These are phyloP conservation scores for Quercus gilva DNA, from an alignment of 306 rosid species.

Conservation along the genomic window DNA sequence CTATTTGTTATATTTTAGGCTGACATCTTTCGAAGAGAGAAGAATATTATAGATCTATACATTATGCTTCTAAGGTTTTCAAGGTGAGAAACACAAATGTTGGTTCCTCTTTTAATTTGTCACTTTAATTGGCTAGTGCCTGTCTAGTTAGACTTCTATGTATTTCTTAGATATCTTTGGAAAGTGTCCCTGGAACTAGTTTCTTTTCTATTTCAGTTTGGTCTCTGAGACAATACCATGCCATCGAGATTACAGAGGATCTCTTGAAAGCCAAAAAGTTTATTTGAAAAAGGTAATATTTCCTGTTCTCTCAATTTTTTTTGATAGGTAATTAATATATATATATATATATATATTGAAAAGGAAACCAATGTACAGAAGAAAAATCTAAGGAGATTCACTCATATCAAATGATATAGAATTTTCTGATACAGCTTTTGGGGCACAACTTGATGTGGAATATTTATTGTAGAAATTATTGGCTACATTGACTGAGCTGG, in stretches of 20 bases:
- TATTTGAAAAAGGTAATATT: conserved; percentile 61
- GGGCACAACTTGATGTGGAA: conserved; percentile 21
- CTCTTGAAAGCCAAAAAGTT: conserved; percentile 54
- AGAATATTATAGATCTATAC: conserved; percentile 79
- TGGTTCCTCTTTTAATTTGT: not conserved
- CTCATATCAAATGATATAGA: not conserved
- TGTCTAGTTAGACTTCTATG: not conserved
- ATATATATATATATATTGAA: no score
- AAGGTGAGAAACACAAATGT: conserved; percentile 48
- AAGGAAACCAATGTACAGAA: no score
- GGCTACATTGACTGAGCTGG: conserved; percentile 72
- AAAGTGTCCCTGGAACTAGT: not conserved
- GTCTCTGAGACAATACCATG: conserved; percentile 83
- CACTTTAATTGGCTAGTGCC: not conserved
- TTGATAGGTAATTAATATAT: no score
- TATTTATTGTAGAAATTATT: conserved; percentile 54
- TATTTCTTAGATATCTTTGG: not conserved
- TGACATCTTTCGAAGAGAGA: conserved; percentile 85
- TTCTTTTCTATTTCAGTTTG: conserved; percentile 54
- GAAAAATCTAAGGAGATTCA: no score
- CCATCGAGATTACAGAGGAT: conserved; percentile 64
- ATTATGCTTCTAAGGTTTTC: conserved; percentile 92
- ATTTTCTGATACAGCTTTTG: not conserved
- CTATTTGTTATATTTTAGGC: conserved; percentile 58
- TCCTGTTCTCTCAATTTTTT: not conserved